Evolutionary conservation across 2,329 filamentous ascomycete species (phyloP).

Genomic region (Penicillium fuscoglaucum): DNA sequence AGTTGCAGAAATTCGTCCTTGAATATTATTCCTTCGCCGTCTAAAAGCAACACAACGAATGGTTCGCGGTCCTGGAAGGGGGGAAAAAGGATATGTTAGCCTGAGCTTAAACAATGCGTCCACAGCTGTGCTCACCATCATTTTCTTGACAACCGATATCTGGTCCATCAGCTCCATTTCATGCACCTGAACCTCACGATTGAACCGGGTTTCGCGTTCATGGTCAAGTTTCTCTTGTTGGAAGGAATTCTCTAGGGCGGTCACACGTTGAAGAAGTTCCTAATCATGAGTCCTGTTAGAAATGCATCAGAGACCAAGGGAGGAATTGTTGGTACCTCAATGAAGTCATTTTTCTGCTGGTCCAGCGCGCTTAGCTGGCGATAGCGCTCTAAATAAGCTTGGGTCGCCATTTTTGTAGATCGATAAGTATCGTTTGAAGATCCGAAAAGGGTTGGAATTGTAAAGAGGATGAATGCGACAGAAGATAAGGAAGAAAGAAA

Average conservation of each 20-base stretch:
- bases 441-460: background rate
- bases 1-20: slow-evolving; percentile 51
- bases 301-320: slow-evolving; percentile 13
- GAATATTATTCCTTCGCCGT: slow-evolving; percentile 59
- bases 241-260: slow-evolving; percentile 46
- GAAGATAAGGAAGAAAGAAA: slow-evolving; percentile 8
- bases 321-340: slow-evolving; percentile 41
- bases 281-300: slow-evolving; percentile 28
- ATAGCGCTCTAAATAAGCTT: slow-evolving; percentile 45
- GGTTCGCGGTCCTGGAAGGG: slow-evolving; percentile 51
- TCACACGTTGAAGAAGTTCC: slow-evolving; percentile 49
- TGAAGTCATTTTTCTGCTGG: slow-evolving; percentile 49
- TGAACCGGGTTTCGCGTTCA: slow-evolving; percentile 50
- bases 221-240: slow-evolving; percentile 48
- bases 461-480: slow-evolving; percentile 7
- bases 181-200: slow-evolving; percentile 49
- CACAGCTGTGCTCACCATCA: slow-evolving; percentile 43
- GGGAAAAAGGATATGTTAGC: slow-evolving; percentile 10
- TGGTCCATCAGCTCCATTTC: slow-evolving; percentile 51
- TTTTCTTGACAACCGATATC: slow-evolving; percentile 45
- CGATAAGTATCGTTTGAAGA: background rate
- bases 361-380: slow-evolving; percentile 47
- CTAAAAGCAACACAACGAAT: slow-evolving; percentile 56
- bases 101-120: background rate
- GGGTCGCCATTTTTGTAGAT: slow-evolving; percentile 32